Conservation (phyloP, 2,329 filamentous ascomycete species). For the Diaporthe ilicicola region DNA sequence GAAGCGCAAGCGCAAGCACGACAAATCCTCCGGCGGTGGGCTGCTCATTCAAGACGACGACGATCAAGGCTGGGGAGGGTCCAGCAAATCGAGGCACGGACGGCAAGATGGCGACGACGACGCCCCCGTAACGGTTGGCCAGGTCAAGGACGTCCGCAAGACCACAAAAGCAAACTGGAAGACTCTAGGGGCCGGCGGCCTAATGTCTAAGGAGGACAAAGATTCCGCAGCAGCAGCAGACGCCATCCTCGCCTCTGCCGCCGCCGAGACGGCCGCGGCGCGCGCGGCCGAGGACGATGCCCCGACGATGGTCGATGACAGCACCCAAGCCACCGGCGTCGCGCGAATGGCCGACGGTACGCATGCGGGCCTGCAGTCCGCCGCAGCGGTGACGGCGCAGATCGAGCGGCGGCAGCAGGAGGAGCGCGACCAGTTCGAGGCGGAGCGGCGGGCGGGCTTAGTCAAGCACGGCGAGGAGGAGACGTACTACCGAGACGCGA, state of each 20-base stretch:
- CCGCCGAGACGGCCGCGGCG: conserved; percentile 69
- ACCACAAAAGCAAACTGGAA: conserved; percentile 86
- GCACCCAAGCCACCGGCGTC: conserved; percentile 45
- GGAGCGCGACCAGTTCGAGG: conserved; percentile 44
- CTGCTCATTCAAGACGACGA: conserved; percentile 74
- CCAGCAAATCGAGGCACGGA: conserved; percentile 49
- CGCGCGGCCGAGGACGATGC: conserved; percentile 58
- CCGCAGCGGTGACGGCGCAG: conserved; percentile 77
- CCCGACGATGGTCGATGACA: conserved; percentile 56
- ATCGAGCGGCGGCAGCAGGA: conserved; percentile 63
- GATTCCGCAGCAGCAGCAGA: conserved; percentile 74
- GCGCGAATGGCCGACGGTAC: conserved; percentile 85
- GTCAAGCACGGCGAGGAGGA: conserved; percentile 62
- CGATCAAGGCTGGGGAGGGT: conserved; percentile 59
- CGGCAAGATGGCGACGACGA: conserved; percentile 62
- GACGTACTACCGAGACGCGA: conserved; percentile 95
- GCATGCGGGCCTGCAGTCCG: conserved; percentile 86
- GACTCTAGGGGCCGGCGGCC: conserved; percentile 61
- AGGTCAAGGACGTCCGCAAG: conserved; percentile 72
- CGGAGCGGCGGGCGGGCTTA: conserved; percentile 45
- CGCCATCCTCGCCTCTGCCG: conserved; percentile 78
- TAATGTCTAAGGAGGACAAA: conserved; percentile 43
- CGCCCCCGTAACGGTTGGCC: conserved; percentile 57
- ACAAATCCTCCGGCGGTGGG: conserved; percentile 46
- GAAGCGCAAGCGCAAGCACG: conserved; percentile 70